phyloP scores from a whole-genome alignment of 257 asterid genomes.

The Lycium ferocissimum region DNA sequence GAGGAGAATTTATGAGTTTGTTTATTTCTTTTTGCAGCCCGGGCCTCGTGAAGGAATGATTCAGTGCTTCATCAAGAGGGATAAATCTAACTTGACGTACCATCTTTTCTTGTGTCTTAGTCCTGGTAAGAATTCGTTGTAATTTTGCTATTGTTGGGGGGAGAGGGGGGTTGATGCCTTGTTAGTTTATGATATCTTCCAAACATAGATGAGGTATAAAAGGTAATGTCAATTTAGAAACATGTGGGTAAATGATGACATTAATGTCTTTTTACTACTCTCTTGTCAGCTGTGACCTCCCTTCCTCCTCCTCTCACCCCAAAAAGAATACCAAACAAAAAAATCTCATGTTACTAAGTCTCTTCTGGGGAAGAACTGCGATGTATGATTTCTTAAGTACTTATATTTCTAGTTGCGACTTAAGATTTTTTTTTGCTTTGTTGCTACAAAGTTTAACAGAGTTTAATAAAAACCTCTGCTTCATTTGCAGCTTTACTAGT shows the following conservation, averaged over 20 bases:
- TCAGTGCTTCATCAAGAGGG: constrained; percentile 94
- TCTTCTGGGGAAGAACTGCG: background rate
- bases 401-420: background rate
- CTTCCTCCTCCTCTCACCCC: background rate
- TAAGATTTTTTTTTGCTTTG: background rate
- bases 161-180: background rate
- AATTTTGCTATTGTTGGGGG: constrained; percentile 14
- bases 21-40: constrained; percentile 60
- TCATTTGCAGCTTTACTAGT: constrained; percentile 74
- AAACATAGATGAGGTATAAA: constrained; percentile 11
- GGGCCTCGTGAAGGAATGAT: constrained; percentile 91
- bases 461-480: constrained; percentile 22
- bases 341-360: background rate
- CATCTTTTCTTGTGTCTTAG: constrained; percentile 91
- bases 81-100: constrained; percentile 79
- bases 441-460: constrained; percentile 12
- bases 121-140: constrained; percentile 61
- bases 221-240: background rate
- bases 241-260: background rate
- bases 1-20: constrained; percentile 17
- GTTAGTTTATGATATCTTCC: background rate
- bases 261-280: background rate
- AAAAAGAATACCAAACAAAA: background rate
- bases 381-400: background rate
- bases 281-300: background rate